Evolutionary conservation across 1,284 basidiomycete species (phyloP).

Genomic region (Malassezia vespertilionis): DNA sequence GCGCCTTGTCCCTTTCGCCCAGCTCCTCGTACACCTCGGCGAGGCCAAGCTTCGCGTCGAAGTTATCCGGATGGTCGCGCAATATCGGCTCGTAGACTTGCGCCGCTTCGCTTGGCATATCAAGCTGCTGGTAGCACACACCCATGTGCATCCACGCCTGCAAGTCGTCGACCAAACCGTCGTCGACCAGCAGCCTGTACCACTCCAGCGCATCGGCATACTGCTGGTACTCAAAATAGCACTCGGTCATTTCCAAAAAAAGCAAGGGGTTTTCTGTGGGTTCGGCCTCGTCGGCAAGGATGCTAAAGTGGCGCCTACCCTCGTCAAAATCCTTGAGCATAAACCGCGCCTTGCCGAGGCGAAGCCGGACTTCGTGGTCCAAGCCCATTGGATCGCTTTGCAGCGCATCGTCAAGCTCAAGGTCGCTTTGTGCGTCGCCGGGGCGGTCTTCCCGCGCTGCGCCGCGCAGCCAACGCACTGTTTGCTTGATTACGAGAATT

Average conservation of each 20-base stretch:
- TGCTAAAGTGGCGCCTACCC: slow-evolving; percentile 55
- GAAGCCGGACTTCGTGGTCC: slow-evolving; percentile 69
- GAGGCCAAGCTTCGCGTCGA: slow-evolving; percentile 54
- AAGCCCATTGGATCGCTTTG: too few species aligned
- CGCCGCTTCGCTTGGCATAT: slow-evolving; percentile 25
- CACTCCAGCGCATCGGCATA: slow-evolving; percentile 33
- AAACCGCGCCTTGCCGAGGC: slow-evolving; percentile 74
- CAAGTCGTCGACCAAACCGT: slow-evolving; percentile 23
- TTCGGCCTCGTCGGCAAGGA: slow-evolving; percentile 24
- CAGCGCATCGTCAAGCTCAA: slow-evolving; percentile 68
- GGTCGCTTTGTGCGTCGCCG: slow-evolving; percentile 64
- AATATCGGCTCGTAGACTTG: slow-evolving; percentile 55
- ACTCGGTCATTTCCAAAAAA: slow-evolving; percentile 32
- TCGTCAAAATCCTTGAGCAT: slow-evolving; percentile 69
- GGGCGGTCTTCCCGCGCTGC: slow-evolving; percentile 63
- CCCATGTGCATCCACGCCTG: slow-evolving; percentile 31
- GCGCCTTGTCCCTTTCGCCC: slow-evolving; percentile 66
- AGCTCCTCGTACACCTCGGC: slow-evolving; percentile 74
- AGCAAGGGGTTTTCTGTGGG: slow-evolving; percentile 25
- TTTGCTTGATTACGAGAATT: slow-evolving; percentile 61
- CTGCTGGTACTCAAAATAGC: slow-evolving; percentile 31
- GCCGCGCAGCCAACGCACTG: slow-evolving; percentile 80
- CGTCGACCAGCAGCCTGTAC: slow-evolving; percentile 20
- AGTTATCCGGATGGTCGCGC: slow-evolving; percentile 60
- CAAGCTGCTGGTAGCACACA: slow-evolving; percentile 32